These are phyloP conservation scores for Clathrus columnatus DNA, from an alignment of 768 basidiomycete species.

Conservation along the genomic window DNA sequence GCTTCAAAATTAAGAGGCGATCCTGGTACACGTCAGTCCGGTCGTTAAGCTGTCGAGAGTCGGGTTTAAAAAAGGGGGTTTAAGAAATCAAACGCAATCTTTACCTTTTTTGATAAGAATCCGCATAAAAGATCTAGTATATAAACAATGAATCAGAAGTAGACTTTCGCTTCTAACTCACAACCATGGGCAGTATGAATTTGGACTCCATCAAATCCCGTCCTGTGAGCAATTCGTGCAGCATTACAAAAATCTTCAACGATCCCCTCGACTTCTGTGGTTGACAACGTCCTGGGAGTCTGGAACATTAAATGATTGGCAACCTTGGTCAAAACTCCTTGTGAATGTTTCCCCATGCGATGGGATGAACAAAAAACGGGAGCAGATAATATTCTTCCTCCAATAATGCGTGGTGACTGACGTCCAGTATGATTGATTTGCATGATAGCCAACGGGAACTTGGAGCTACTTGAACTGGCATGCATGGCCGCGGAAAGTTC, in stretches of 20 bases:
- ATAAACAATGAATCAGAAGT: neutral
- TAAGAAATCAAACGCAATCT: neutral
- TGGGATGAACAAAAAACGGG: conserved; percentile 65
- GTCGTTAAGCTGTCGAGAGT: conserved; percentile 33
- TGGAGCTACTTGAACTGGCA: conserved; percentile 10
- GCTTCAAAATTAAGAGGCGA: conserved; percentile 47
- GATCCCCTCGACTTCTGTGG: conserved; percentile 49
- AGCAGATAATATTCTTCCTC: conserved; percentile 45
- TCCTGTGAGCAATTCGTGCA: conserved; percentile 49
- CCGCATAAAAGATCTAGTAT: conserved; percentile 79
- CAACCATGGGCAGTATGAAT: conserved; percentile 84
- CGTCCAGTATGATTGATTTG: conserved; percentile 80
- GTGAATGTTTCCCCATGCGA: conserved; percentile 15
- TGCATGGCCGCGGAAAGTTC: conserved; percentile 45
- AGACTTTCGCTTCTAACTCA: too few relatives aligned
- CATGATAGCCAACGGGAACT: conserved; percentile 51
- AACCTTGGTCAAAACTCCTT: conserved; percentile 25
- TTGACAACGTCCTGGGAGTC: conserved; percentile 50
- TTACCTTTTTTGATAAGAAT: conserved; percentile 67
- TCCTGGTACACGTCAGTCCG: conserved; percentile 59
- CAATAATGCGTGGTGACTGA: conserved; percentile 68
- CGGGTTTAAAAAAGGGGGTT: too few relatives aligned
- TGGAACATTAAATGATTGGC: conserved; percentile 51
- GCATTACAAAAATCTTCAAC: conserved; percentile 59
- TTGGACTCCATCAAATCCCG: conserved; percentile 83